These are phyloP conservation scores for Naegleria fowleri DNA, from an alignment of 208 protist species.

Conservation along the genomic window DNA sequence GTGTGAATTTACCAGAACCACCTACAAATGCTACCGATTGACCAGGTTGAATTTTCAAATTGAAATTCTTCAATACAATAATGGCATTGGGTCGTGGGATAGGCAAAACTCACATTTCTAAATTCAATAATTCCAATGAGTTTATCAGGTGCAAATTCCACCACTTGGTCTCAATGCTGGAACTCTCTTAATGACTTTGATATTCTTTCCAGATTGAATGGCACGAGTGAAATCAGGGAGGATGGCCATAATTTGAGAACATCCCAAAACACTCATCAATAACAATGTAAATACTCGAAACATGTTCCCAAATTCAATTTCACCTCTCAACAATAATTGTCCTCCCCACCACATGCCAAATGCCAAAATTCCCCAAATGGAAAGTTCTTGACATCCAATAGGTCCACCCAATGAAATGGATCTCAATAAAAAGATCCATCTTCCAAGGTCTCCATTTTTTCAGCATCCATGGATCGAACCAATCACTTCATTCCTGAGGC, in stretches of 20 bases:
- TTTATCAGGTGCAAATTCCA: neutral
- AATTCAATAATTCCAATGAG: neutral
- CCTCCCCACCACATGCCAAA: conserved; percentile 3
- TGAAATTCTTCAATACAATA: neutral
- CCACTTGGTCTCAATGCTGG: neutral
- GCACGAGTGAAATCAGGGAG: neutral
- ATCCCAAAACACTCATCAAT: neutral
- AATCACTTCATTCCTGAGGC: neutral
- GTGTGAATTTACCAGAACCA: conserved; percentile 5
- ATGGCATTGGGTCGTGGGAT: neutral
- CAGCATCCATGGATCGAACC: neutral
- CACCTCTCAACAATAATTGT: neutral
- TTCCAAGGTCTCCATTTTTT: neutral
- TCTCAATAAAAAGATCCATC: neutral
- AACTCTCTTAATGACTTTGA: neutral
- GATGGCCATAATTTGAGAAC: neutral
- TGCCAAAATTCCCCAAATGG: neutral
- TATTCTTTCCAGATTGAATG: neutral
- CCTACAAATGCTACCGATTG: conserved; percentile 5
- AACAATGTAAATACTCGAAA: neutral
- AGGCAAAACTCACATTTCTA: neutral
- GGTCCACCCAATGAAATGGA: neutral
- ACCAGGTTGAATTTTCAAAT: neutral
- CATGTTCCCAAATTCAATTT: neutral
- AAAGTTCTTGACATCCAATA: neutral